Conservation (phyloP, 805 yeast genomes). For the Lipomyces anomalus region DNA sequence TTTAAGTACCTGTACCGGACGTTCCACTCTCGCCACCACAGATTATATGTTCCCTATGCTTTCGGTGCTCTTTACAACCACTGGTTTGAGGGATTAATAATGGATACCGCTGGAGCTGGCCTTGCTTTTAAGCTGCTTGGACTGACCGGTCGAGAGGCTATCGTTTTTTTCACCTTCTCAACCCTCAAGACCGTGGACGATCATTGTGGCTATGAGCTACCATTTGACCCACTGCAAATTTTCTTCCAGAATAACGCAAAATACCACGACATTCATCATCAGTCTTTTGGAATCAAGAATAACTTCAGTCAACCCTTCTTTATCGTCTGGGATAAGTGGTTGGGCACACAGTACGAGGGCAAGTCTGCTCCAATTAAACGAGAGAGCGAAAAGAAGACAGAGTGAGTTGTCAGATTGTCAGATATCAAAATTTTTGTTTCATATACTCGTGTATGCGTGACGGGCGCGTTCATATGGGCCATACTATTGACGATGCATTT, state of each 20-base stretch:
- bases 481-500: no score
- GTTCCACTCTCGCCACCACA: constrained; percentile 92
- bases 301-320: constrained; percentile 96
- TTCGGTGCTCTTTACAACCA: constrained; percentile 94
- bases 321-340: constrained; percentile 79
- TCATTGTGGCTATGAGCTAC: constrained; percentile 95
- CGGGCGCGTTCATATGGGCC: no score
- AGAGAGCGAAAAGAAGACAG: constrained; percentile 4
- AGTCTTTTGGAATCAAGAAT: constrained; percentile 86
- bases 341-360: constrained; percentile 50
- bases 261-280: constrained; percentile 97
- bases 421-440: no score
- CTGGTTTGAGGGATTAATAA: constrained; percentile 85
- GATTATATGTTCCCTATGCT: constrained; percentile 92
- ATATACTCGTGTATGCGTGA: no score
- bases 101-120: constrained; percentile 92
- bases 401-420: no score
- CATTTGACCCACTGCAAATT: constrained; percentile 83
- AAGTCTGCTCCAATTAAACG: constrained; percentile 1
- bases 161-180: constrained; percentile 73
- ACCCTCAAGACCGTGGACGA: constrained; percentile 97
- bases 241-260: constrained; percentile 92
- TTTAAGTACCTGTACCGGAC: constrained; percentile 68
- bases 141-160: constrained; percentile 70
- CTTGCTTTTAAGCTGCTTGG: constrained; percentile 59